phyloP scores from a whole-genome alignment of 495 filamentous ascomycete genomes.

The Physcia stellaris region DNA sequence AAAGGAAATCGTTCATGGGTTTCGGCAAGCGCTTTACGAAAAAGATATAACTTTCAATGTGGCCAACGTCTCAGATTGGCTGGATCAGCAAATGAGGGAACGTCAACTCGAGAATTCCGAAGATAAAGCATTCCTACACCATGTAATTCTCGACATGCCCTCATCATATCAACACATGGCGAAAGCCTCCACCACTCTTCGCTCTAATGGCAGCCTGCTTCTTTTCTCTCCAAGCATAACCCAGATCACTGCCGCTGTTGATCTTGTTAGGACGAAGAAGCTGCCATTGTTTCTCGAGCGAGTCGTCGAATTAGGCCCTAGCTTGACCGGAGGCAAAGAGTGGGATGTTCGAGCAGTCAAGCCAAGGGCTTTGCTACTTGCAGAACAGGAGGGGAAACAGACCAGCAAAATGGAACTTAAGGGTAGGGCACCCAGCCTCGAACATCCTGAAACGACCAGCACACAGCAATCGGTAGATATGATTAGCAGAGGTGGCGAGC shows the following conservation, averaged over 20 bases:
- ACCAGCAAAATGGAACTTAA: neutral
- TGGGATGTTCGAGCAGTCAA: conserved; percentile 53
- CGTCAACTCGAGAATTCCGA: conserved; percentile 8
- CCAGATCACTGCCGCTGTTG: conserved; percentile 51
- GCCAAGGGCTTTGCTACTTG: conserved; percentile 20
- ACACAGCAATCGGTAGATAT: neutral
- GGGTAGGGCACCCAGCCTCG: neutral
- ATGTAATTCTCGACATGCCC: conserved; percentile 61
- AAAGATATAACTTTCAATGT: conserved; percentile 58
- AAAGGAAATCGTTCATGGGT: conserved; percentile 43
- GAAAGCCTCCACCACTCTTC: conserved; percentile 41
- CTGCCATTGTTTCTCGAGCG: conserved; percentile 45
- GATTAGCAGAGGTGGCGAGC: conserved; percentile 10
- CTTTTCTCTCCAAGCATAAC: conserved; percentile 67
- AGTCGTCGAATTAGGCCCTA: conserved; percentile 49
- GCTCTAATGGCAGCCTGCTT: conserved; percentile 44
- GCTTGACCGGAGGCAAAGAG: conserved; percentile 39
- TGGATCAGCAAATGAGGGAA: conserved; percentile 31
- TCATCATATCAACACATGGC: conserved; percentile 42
- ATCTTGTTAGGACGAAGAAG: conserved; percentile 32
- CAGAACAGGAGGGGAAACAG: neutral
- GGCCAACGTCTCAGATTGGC: conserved; percentile 48
- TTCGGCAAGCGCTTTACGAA: conserved; percentile 55
- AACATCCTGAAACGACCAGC: neutral
- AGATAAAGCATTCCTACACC: conserved; percentile 46